These are phyloP conservation scores for Fomitopsis schrenkii DNA, from an alignment of 1,284 basidiomycete species.

Conservation along the genomic window DNA sequence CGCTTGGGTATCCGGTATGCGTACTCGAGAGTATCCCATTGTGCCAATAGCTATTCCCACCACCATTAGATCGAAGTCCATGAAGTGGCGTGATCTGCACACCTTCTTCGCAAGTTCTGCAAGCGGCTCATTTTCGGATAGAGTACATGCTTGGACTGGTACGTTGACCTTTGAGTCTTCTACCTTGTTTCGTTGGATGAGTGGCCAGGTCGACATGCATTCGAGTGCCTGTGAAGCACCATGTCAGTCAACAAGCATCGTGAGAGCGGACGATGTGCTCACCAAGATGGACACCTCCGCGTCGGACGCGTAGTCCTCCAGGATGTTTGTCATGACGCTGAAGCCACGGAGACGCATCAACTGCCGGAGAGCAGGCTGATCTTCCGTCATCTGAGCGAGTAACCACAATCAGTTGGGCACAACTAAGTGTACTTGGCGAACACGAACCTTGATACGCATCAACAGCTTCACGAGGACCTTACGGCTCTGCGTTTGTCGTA, in stretches of 20 bases:
- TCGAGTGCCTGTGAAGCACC: slow-evolving; percentile 55
- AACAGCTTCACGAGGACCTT: slow-evolving; percentile 84
- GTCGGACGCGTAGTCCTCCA: slow-evolving; percentile 79
- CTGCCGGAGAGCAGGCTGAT: slow-evolving; percentile 75
- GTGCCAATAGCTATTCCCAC: slow-evolving; percentile 52
- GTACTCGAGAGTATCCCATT: slow-evolving; percentile 74
- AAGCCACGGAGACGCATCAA: slow-evolving; percentile 94
- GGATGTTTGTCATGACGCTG: slow-evolving; percentile 85
- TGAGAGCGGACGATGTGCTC: slow-evolving; percentile 16
- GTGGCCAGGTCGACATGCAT: slow-evolving; percentile 77
- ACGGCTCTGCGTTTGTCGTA: slow-evolving; percentile 85
- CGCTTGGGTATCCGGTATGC: slow-evolving; percentile 86
- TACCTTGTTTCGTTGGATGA: slow-evolving; percentile 90
- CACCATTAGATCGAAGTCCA: background rate
- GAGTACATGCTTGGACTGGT: slow-evolving; percentile 54
- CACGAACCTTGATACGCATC: slow-evolving; percentile 76
- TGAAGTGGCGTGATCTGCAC: background rate
- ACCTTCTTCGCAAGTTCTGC: slow-evolving; percentile 60
- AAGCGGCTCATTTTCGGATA: slow-evolving; percentile 55
- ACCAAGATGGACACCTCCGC: slow-evolving; percentile 70
- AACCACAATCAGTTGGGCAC: background rate
- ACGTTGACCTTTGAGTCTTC: slow-evolving; percentile 81
- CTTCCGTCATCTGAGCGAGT: slow-evolving; percentile 74
- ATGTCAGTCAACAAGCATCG: background rate
- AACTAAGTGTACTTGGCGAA: background rate